Conservation (phyloP, 2,329 filamentous ascomycete genomes). For the Lachnellula suecica region DNA sequence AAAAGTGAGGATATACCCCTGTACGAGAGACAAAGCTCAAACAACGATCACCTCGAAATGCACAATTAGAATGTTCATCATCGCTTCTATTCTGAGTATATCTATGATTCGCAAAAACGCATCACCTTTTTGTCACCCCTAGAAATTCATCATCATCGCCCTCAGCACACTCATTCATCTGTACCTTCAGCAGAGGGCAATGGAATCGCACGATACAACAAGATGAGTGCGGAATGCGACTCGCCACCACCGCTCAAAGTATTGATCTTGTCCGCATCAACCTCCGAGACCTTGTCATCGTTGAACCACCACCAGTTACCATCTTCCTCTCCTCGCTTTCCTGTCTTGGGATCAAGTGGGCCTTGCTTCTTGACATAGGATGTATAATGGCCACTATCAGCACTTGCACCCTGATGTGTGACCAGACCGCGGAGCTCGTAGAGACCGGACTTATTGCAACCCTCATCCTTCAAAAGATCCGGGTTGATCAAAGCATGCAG, state of each 20-base stretch:
- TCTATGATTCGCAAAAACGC: no score
- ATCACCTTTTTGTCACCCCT: no score
- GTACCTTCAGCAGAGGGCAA: conserved; percentile 57
- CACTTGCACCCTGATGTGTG: conserved; percentile 93
- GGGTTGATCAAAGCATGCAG: conserved; percentile 75
- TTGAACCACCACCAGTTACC: conserved; percentile 99
- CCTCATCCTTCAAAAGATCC: conserved; percentile 72
- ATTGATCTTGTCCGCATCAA: conserved; percentile 87
- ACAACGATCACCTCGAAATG: no score
- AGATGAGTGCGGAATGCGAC: conserved; percentile 77
- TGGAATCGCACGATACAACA: conserved; percentile 74
- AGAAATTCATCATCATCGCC: no score
- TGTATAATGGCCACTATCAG: conserved; percentile 97
- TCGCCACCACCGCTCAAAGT: conserved; percentile 86
- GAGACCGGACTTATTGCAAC: conserved; percentile 88
- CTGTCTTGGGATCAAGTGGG: conserved; percentile 69
- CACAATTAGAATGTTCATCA: no score
- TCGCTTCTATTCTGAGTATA: no score
- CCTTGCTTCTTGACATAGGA: conserved; percentile 94
- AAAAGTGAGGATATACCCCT: conserved; percentile 1
- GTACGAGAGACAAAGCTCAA: no score
- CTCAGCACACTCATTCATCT: conserved; percentile 20
- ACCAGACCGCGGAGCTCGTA: conserved; percentile 94
- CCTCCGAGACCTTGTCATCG: conserved; percentile 94
- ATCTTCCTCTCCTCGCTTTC: conserved; percentile 77